A percentile compares a stretch with the other conserved stretches of the same genome.
Conservation (phyloP, 1,284 basidiomycete genomes). For the Pseudomicrostroma phylloplanum region DNA sequence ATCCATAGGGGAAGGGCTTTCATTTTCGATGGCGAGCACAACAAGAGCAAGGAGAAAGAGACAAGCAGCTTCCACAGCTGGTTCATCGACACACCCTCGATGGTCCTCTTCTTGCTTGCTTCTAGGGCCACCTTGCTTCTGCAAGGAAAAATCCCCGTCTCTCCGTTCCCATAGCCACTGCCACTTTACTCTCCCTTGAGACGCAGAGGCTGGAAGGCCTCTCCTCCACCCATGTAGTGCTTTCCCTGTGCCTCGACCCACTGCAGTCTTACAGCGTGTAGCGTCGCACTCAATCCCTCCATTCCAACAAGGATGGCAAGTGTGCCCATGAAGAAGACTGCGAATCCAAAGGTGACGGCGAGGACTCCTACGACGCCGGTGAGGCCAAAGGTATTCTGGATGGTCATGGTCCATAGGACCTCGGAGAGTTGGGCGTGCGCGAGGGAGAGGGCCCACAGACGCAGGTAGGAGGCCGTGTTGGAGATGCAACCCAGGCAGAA, state of each 20-base stretch:
- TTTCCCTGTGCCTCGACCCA: constrained; percentile 98
- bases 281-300: constrained; percentile 72
- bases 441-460: constrained; percentile 94
- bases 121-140: too few relatives aligned
- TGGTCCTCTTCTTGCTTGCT: too few relatives aligned
- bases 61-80: too few relatives aligned
- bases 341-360: constrained; percentile 63
- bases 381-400: constrained; percentile 48
- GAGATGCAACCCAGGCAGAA: constrained; percentile 98
- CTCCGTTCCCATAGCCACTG: too few relatives aligned
- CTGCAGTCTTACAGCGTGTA: constrained; percentile 91
- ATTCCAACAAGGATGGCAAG: constrained; percentile 68
- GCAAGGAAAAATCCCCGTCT: too few relatives aligned
- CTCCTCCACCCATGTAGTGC: constrained; percentile 83
- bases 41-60: too few relatives aligned
- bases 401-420: constrained; percentile 58
- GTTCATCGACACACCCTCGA: too few relatives aligned
- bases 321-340: constrained; percentile 76
- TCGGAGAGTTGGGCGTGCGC: constrained; percentile 96
- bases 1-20: too few relatives aligned
- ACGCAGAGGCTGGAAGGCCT: constrained; percentile 53
- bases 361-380: constrained; percentile 57
- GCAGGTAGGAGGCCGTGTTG: constrained; percentile 97
- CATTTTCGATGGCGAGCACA: too few relatives aligned
- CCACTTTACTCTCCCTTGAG: too few relatives aligned